Evolutionary conservation across 495 filamentous ascomycete species (phyloP), one percentile per base, ranked within the genome.

Genomic region (Endocarpon pusillum): DNA sequence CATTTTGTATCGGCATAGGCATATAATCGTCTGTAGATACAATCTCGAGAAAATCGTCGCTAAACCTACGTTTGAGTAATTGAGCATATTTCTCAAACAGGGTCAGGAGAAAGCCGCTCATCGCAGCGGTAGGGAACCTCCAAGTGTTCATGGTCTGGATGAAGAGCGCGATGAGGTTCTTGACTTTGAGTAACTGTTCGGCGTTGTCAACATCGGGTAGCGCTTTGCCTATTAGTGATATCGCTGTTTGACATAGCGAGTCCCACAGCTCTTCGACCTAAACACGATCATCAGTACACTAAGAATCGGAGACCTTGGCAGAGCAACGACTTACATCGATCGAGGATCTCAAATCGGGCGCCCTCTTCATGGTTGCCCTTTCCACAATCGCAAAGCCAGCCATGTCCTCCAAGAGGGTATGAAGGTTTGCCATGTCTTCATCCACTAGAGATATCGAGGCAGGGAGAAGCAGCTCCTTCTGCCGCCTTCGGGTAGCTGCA

Each of bases 91-190:
- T 94, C 37, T 79, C 71, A 48, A 99, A 99, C 1, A 99, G 60
- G 8, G 62, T 78, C 15, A 96, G 60, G 3, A 94, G 62, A 44
- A 96, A 81, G 30, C 67, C 65, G 51, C 94, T 81, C 26, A 94
- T 72, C 37, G 69, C 62, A 3, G 69, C 62, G n/a, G 91, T 77
- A 0, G 79, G 71, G 48, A 94, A 97, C 34, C 70, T 72, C 86
- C 86, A 96, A 25, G 78, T 75, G 79, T 87, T 80, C 89, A 96
- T 94, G 12, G 89, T 94, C 46, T 96, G 78, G 52, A 94, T 94
- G 53, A 99, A 99, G 12, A 96, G 56, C 17, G 85, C 81, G 51
- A 99, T 70, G 32, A 87, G 62, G 27, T 81, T 82, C 53, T 94
- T 96, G 40, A 92, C 87, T 46, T 89, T 87, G 10, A 94, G 59